Evolutionary conservation across 2,329 filamentous ascomycete genomes (phyloP), one percentile per base, ranked within the genome.

Genomic region (Cladosporium oxysporum): DNA sequence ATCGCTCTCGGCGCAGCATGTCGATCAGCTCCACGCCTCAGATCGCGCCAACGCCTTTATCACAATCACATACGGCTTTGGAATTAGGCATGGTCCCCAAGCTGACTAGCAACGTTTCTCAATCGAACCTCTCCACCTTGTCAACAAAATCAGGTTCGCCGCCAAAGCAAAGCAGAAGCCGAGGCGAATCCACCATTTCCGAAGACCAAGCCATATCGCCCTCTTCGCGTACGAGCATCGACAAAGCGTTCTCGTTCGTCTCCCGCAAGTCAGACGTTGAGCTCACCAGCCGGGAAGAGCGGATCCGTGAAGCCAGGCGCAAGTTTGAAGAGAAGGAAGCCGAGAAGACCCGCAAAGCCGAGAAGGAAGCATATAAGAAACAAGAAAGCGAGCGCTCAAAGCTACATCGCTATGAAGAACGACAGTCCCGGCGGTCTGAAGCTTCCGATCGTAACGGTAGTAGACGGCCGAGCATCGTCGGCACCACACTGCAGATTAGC

Each of bases 321-420:
- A 85, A 85, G 35, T 88, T 87, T 72, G 80, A 85, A 66, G 84
- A 87, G 69, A 85, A 85, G 69, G 84, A 88, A 75, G 84, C 83
- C 4, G 83, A 82, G 41, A 88, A 87, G 70, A 82, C 82, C 64
- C 81, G 79, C 59, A 85, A 85, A 37, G 69, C 76, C 82, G 83
- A 87, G 71, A 80, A 83, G 70, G 84, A 85, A 64, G 82, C 79
- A 58, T 72, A 79, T 66, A 84, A 78, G 77, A 80, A 79, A 57
- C 74, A 75, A 33, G 66, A 84, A 78, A 73, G 80, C 72, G 75
- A 83, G 59, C 75, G 75, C 31, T 77, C 76, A 29, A 82, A 81
- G 64, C 79, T 77, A 55, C 75, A 78, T 66, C 84, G 81, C 68
- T 78, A 74, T 66, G 77, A 80, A 33, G 78, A 81, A 65, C 71